phyloP scores from a whole-genome alignment of 2,329 filamentous ascomycete species.

The Ophiocordyceps camponoti-saundersi region DNA sequence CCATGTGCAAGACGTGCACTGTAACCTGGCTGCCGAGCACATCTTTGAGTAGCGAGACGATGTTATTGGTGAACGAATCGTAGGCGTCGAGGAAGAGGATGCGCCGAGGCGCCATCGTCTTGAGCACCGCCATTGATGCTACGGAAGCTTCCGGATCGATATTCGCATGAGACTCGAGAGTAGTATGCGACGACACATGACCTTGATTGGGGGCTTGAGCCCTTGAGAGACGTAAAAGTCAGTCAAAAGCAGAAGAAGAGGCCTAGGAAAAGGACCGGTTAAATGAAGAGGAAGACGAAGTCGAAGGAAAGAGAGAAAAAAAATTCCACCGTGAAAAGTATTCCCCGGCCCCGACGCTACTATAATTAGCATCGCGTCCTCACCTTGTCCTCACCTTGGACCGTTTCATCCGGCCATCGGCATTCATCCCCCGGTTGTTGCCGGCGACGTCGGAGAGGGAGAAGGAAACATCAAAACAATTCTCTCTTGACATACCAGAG shows the following conservation, averaged over 20 bases:
- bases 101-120: constrained; percentile 11
- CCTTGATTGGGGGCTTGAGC: too few relatives aligned
- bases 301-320: not conserved
- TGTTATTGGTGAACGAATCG: constrained; percentile 94
- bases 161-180: too few relatives aligned
- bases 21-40: constrained; percentile 51
- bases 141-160: too few relatives aligned
- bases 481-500: too few relatives aligned
- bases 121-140: not conserved
- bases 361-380: not conserved
- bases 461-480: too few relatives aligned
- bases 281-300: not conserved
- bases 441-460: too few relatives aligned
- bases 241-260: too few relatives aligned
- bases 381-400: too few relatives aligned
- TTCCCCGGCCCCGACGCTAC: not conserved
- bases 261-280: not conserved
- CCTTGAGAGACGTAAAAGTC: too few relatives aligned
- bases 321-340: not conserved
- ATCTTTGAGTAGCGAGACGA: constrained; percentile 63
- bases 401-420: too few relatives aligned
- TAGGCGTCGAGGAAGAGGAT: constrained; percentile 91
- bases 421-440: too few relatives aligned
- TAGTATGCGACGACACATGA: too few relatives aligned
- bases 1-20: constrained; percentile 21